These are phyloP conservation scores for Usnea hakonensis DNA, from an alignment of 495 filamentous ascomycete genomes.

Conservation along the genomic window DNA sequence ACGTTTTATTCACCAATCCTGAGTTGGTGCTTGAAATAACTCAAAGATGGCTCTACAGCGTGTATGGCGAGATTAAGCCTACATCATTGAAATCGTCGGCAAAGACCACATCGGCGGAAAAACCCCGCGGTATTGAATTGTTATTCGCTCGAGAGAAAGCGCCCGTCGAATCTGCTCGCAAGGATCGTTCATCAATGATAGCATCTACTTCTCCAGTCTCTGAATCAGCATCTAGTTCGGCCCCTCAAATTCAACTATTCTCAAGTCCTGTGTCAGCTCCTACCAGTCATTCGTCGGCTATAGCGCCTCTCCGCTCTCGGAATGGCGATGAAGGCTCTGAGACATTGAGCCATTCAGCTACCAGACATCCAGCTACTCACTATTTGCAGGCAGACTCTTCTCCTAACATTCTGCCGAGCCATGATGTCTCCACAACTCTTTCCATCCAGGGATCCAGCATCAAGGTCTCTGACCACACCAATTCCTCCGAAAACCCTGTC, in stretches of 20 bases:
- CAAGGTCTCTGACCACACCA: not conserved
- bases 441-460: not conserved
- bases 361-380: not conserved
- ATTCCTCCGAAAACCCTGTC: not conserved
- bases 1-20: conserved; percentile 68
- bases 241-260: not conserved
- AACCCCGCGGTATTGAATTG: conserved; percentile 23
- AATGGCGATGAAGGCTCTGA: not conserved
- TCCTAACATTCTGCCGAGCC: not conserved
- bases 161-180: not conserved
- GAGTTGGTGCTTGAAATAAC: conserved; percentile 43
- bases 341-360: not conserved
- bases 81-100: conserved; percentile 8
- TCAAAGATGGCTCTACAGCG: conserved; percentile 45
- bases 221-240: not conserved
- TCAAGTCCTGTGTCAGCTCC: not conserved
- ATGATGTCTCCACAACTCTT: not conserved
- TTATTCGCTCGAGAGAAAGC: conserved; percentile 27
- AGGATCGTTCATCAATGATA: not conserved
- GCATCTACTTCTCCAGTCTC: not conserved
- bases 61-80: conserved; percentile 44
- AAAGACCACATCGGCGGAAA: not conserved
- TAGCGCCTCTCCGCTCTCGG: not conserved
- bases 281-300: not conserved
- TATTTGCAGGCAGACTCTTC: not conserved